These are phyloP conservation scores for Aspergillus ostianus DNA, from an alignment of 495 filamentous ascomycete species.

Conservation along the genomic window DNA sequence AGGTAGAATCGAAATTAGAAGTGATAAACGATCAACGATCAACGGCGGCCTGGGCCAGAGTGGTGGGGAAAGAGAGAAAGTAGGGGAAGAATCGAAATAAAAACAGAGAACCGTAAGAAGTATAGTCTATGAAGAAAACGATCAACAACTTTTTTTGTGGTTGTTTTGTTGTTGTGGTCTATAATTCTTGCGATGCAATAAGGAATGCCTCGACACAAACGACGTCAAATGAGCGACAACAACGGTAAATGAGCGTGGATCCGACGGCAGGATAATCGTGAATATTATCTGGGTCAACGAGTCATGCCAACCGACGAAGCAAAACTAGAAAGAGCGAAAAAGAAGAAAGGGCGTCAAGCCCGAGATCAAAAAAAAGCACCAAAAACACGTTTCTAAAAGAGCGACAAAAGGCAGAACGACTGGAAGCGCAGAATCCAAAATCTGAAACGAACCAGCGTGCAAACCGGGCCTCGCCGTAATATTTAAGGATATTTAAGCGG, in stretches of 20 bases:
- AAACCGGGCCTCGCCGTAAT: slow-evolving; percentile 25
- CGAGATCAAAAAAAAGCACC: slow-evolving; percentile 29
- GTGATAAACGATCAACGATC: slow-evolving; percentile 11
- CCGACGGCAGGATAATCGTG: slow-evolving; percentile 24
- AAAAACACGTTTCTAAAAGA: slow-evolving; percentile 37
- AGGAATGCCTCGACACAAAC: slow-evolving; percentile 35
- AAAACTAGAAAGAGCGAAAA: slow-evolving; percentile 23
- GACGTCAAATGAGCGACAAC: slow-evolving; percentile 19
- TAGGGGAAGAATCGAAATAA: not conserved
- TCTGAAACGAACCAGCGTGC: slow-evolving; percentile 28
- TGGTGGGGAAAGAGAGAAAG: not conserved
- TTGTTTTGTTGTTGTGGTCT: slow-evolving; percentile 22
- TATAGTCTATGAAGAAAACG: slow-evolving; percentile 15
- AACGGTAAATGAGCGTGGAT: slow-evolving; percentile 19
- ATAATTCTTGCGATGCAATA: slow-evolving; percentile 25
- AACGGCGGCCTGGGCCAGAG: slow-evolving; percentile 1
- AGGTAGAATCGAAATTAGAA: slow-evolving; percentile 7
- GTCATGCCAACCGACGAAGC: slow-evolving; percentile 17
- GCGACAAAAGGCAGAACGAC: slow-evolving; percentile 33
- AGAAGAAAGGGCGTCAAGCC: slow-evolving; percentile 36
- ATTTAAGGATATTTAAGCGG: slow-evolving; percentile 17
- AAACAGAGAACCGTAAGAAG: slow-evolving; percentile 8
- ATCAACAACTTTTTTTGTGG: slow-evolving; percentile 11
- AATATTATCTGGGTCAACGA: slow-evolving; percentile 20
- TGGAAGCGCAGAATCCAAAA: slow-evolving; percentile 32